Percentiles rank a stretch among this genome's conserved stretches.
phyloP scores from a whole-genome alignment of 2,329 filamentous ascomycete species.

The Fusarium musae region DNA sequence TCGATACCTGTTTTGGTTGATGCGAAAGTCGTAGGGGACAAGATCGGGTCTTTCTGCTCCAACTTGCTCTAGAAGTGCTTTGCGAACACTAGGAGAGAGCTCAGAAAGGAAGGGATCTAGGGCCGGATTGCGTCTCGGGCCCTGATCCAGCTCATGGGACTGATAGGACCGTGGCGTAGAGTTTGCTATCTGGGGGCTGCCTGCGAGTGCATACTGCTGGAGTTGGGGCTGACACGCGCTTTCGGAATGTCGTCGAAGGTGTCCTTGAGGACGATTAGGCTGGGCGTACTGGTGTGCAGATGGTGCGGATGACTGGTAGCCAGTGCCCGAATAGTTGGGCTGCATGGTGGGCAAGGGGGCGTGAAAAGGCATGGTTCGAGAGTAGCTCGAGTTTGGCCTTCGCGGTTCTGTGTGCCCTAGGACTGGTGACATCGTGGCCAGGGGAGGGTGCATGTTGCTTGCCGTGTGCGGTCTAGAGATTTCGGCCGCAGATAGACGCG shows the following conservation, averaged over 20 bases:
- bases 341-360: neutral
- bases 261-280: neutral
- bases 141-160: neutral
- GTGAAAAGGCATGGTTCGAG: neutral
- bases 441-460: neutral
- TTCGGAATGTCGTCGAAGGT: neutral
- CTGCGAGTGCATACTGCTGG: neutral
- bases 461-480: neutral
- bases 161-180: slow-evolving; percentile 1
- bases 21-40: slow-evolving; percentile 9
- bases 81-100: neutral
- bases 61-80: neutral
- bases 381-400: neutral
- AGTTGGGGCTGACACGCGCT: neutral
- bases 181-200: neutral
- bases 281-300: neutral
- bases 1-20: neutral
- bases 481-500: neutral
- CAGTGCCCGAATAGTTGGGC: neutral
- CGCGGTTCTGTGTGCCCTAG: neutral
- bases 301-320: neutral
- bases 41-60: neutral
- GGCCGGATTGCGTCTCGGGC: neutral
- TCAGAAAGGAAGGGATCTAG: neutral
- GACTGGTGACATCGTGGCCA: neutral